These are phyloP conservation scores for Cryptococcus depauperatus DNA, from an alignment of 1,284 basidiomycete species.

Conservation along the genomic window DNA sequence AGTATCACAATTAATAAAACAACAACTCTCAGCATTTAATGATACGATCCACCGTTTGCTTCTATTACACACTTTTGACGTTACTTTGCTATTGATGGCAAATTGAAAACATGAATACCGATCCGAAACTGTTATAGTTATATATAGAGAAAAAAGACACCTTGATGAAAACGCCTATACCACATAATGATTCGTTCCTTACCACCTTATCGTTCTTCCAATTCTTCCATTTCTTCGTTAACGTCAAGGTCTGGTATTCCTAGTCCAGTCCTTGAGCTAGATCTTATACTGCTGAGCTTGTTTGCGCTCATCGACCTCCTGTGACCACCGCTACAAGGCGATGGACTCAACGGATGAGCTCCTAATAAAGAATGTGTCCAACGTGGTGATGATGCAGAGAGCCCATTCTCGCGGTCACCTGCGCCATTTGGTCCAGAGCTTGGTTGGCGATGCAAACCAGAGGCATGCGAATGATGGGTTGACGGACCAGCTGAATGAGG, in stretches of 20 bases:
- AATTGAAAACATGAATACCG: too few relatives aligned
- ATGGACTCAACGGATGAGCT: constrained; percentile 25
- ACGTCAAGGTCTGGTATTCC: constrained; percentile 12
- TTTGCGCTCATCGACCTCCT: constrained; percentile 23
- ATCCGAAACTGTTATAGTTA: too few relatives aligned
- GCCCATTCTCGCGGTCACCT: constrained; percentile 1
- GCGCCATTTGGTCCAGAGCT: not conserved
- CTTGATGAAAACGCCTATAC: too few relatives aligned
- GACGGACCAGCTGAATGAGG: constrained; percentile 1
- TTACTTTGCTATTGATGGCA: too few relatives aligned
- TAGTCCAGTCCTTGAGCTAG: constrained; percentile 26
- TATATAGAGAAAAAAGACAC: too few relatives aligned
- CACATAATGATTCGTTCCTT: too few relatives aligned
- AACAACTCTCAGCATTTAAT: too few relatives aligned
- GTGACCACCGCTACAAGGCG: constrained; percentile 23
- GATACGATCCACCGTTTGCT: too few relatives aligned
- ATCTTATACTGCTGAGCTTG: constrained; percentile 27
- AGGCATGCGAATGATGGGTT: not conserved
- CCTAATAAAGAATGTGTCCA: constrained; percentile 24
- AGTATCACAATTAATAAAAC: too few relatives aligned
- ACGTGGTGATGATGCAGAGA: constrained; percentile 11
- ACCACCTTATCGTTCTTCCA: too few relatives aligned
- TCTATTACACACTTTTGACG: too few relatives aligned
- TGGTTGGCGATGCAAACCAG: not conserved
- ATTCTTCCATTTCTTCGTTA: constrained; percentile 20